Conservation (phyloP, 805 yeast species). For the Myxozyma geophila region DNA sequence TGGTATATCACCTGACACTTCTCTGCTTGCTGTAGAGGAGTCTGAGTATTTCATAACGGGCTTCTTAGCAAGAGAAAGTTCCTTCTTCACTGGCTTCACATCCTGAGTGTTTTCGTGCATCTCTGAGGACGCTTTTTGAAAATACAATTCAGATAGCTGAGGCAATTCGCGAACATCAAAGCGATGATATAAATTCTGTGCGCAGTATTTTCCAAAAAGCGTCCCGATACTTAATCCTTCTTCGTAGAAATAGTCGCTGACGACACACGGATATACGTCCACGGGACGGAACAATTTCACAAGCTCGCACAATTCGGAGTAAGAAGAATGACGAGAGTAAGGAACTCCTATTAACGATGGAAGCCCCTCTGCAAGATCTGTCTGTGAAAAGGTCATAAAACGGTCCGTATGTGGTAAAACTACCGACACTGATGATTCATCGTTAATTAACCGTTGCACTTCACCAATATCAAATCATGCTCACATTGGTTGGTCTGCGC, state of each 20-base stretch:
- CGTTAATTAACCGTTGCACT: neutral
- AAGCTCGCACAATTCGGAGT: constrained; percentile 48
- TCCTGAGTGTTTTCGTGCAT: neutral
- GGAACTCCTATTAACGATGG: constrained; percentile 48
- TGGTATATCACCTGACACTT: neutral
- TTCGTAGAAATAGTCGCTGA: constrained; percentile 45
- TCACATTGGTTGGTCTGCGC: neutral
- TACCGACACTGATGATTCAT: too few relatives aligned
- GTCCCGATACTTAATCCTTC: constrained; percentile 50
- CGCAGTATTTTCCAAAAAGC: constrained; percentile 50
- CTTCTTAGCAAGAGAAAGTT: too few relatives aligned
- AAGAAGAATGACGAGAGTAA: constrained; percentile 57
- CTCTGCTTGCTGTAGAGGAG: neutral
- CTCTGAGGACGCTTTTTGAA: neutral
- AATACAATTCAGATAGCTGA: neutral
- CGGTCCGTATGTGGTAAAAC: too few relatives aligned
- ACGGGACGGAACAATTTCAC: constrained; percentile 47
- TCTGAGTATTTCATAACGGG: too few relatives aligned
- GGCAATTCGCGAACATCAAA: constrained; percentile 36
- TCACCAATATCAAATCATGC: too few relatives aligned
- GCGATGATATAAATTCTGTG: constrained; percentile 24
- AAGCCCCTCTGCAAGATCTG: constrained; percentile 32
- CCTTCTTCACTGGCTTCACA: neutral
- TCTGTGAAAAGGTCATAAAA: constrained; percentile 37
- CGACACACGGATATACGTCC: constrained; percentile 54